These are phyloP conservation scores for Solanum stenotomum DNA, from an alignment of 257 asterid species.

Conservation along the genomic window DNA sequence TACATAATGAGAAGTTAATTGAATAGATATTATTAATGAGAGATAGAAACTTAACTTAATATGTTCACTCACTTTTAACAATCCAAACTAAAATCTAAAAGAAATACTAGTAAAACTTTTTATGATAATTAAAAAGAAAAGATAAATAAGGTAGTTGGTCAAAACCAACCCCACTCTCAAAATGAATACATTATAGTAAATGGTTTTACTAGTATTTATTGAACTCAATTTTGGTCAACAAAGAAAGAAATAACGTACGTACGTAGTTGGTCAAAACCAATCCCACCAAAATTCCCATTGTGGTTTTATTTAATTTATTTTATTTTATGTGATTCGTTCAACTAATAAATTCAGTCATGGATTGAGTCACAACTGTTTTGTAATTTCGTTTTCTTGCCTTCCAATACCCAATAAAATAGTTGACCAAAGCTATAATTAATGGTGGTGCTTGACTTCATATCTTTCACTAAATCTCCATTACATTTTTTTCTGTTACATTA, in stretches of 20 bases:
- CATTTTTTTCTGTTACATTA: background rate
- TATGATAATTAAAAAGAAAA: background rate
- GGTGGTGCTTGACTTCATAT: conserved; percentile 2
- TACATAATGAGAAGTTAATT: background rate
- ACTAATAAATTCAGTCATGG: background rate
- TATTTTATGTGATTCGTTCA: background rate
- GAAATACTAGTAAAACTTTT: no score
- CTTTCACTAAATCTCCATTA: background rate
- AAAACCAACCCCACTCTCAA: conserved; percentile 9
- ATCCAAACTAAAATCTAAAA: background rate
- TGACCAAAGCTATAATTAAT: conserved; percentile 11
- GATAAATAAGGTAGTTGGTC: conserved; percentile 4
- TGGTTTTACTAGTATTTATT: background rate
- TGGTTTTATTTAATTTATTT: background rate
- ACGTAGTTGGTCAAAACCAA: conserved; percentile 11
- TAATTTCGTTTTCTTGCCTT: background rate
- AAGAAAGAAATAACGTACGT: background rate
- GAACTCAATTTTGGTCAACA: background rate
- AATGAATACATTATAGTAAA: no score
- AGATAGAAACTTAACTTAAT: background rate
- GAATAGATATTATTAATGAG: background rate
- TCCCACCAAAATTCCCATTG: conserved; percentile 1
- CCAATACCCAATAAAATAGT: background rate
- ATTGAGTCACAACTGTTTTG: background rate
- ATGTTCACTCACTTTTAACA: background rate